Evolutionary conservation across 345 rosid species (phyloP), one percentile per base, ranked within the genome.

Genomic region (Eucalyptus erythrocorys): DNA sequence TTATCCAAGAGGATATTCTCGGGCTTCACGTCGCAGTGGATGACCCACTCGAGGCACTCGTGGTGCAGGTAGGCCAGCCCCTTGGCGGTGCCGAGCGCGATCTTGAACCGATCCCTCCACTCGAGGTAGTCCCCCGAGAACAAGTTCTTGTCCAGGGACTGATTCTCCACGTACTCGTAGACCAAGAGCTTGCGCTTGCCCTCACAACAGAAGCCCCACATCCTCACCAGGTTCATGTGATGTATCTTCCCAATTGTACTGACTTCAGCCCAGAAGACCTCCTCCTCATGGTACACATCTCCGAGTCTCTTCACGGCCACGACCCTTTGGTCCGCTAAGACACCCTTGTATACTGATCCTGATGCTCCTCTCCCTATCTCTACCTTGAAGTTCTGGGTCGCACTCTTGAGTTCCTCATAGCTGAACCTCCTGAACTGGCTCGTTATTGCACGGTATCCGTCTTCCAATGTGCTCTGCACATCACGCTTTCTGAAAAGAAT

Each of bases 11-110:
- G n/a, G n/a, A n/a, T n/a, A n/a, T n/a, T n/a, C n/a, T n/a, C n/a
- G n/a, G n/a, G n/a, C n/a, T n/a, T n/a, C n/a, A n/a, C n/a, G n/a
- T n/a, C n/a, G n/a, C n/a, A n/a, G n/a, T n/a, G n/a, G n/a, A n/a
- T n/a, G n/a, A n/a, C n/a, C n/a, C n/a, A n/a, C n/a, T 94, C 95
- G 48, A 93, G 91, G 87, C 95, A 95, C 86, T 93, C 96, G 26
- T 93, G 93, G 87, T 95, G 97, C 86, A 94, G 89, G 87, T 95
- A 93, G 32, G 96, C 94, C 88, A 94, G 90, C 42, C 94, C 95
- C 59, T 91, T 92, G 49, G 96, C 95, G 7, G 95, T 91, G 85
- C 97, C 97, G 5, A 95, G 91, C 43, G 94, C 94, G 86, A 94
- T 89, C 90, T 89, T 89, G 89, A 92, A 94, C 84, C 97, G 90